A percentile compares a stretch with the other conserved stretches of the same genome.
phyloP scores from a whole-genome alignment of 1,284 basidiomycete species.

The Microbotryum silenes-acaulis region DNA sequence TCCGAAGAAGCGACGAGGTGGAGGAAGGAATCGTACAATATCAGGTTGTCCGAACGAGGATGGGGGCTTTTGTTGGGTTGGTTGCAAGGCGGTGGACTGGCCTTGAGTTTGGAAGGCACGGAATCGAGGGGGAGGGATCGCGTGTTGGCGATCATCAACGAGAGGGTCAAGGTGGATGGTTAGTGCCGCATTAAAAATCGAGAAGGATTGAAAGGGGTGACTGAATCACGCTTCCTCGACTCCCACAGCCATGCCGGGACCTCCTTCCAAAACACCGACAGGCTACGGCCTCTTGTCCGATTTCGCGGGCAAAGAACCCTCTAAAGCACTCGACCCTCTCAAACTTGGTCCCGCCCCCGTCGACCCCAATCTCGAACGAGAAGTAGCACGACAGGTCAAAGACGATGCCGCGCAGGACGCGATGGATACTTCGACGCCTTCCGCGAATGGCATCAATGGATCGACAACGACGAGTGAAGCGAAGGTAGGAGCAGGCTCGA shows the following conservation, averaged over 20 bases:
- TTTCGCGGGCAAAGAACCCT: not conserved
- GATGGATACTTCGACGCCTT: not conserved
- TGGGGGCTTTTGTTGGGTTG: constrained; percentile 89
- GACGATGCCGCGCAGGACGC: constrained; percentile 39
- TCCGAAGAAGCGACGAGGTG: constrained; percentile 72
- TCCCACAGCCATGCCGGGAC: constrained; percentile 25
- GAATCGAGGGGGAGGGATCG: constrained; percentile 61
- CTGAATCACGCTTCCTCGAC: not conserved
- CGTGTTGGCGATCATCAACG: constrained; percentile 89
- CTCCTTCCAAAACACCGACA: constrained; percentile 7
- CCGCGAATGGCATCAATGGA: constrained; percentile 1
- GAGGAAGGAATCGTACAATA: constrained; percentile 79
- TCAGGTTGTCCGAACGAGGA: constrained; percentile 84
- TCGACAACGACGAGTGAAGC: constrained; percentile 25
- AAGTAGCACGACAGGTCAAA: constrained; percentile 61
- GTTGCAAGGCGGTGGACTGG: constrained; percentile 83
- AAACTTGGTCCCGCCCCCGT: constrained; percentile 76
- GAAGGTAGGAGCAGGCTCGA: constrained; percentile 21
- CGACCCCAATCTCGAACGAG: constrained; percentile 65
- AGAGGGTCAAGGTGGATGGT: constrained; percentile 86
- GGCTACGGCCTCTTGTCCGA: constrained; percentile 8
- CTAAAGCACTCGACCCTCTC: constrained; percentile 40
- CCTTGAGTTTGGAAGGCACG: constrained; percentile 61
- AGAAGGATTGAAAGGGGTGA: not conserved
- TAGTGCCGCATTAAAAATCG: constrained; percentile 33